Evolutionary conservation across 345 rosid genomes (phyloP), one percentile per base, ranked within the genome.

Genomic region (Luvunga scandens): DNA sequence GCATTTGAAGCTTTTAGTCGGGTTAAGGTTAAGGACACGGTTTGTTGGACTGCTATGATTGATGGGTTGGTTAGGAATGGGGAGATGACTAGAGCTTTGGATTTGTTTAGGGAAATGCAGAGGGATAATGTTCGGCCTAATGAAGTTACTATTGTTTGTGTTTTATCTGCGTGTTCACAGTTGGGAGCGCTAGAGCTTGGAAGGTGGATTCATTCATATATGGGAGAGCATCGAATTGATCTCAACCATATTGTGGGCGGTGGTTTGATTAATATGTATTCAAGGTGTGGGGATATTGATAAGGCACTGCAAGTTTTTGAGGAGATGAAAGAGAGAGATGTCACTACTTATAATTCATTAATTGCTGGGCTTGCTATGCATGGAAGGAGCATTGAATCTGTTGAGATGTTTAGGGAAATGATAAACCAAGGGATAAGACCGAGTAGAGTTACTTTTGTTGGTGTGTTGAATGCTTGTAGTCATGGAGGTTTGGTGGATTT

Each of bases 41-140:
- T 90, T 66, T 87, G 91, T 77, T 90, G 94, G 94, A 92, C 93
- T 2, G 90, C 90, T 5, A 86, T 90, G 93, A 90, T 90, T 77
- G 91, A 86, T 66, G 93, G 94, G 77, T 75, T 89, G 79, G 90
- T 86, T 45, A 81, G 84, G 83, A 88, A 88, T 86, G 86, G 80
- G 65, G 87, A 89, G 83, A 80, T 84, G 91, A 85, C 86, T 81
- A 83, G 76, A 81, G 97, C 92, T 21, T 79, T 90, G 79, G 85
- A 85, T 83, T 75, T 83, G 67, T 90, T 92, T 69, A 88, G 87
- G 73, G 77, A 82, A 34, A 89, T 92, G 94, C 97, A 89, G 78
- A 87, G 83, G 68, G 82, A 80, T 38, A 60, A 69, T 53, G 85
- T 84, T 78, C 76, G 22, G 45, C 88, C 90, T 34, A 89, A 90